Evolutionary conservation across 768 basidiomycete species (phyloP).

Genomic region (Chalciporus pseudorubinellus): DNA sequence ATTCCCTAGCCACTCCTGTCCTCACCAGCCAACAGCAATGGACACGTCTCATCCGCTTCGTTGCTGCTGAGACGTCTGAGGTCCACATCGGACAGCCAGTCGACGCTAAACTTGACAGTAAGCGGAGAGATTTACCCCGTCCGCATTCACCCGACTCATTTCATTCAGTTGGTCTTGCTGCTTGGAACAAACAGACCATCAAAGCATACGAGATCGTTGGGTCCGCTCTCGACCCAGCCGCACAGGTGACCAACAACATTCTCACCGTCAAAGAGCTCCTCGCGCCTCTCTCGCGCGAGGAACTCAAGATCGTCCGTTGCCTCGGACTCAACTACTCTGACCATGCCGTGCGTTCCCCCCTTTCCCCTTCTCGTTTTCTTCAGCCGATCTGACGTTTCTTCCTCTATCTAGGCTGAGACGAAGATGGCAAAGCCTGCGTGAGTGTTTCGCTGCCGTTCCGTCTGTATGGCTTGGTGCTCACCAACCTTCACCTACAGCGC

Average conservation of each 20-base stretch:
- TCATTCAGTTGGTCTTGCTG: slow-evolving; percentile 57
- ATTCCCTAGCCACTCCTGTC: not conserved
- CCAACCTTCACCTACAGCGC: slow-evolving; percentile 38
- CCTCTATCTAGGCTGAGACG: slow-evolving; percentile 54
- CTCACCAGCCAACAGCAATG: slow-evolving; percentile 38
- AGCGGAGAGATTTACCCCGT: slow-evolving; percentile 2
- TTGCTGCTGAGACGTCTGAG: slow-evolving; percentile 68
- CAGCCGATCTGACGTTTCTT: not conserved
- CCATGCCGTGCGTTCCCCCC: slow-evolving; percentile 58
- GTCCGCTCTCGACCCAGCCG: slow-evolving; percentile 61
- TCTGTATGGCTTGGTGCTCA: not conserved
- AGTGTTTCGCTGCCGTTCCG: slow-evolving; percentile 17
- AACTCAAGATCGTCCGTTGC: slow-evolving; percentile 71
- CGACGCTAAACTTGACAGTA: slow-evolving; percentile 64
- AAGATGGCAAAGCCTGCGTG: slow-evolving; percentile 64
- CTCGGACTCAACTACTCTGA: slow-evolving; percentile 83
- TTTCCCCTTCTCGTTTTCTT: not conserved
- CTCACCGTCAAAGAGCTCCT: slow-evolving; percentile 73
- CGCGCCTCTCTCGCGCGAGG: slow-evolving; percentile 61
- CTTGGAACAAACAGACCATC: slow-evolving; percentile 51
- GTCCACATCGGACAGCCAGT: slow-evolving; percentile 80
- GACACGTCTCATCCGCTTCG: slow-evolving; percentile 80
- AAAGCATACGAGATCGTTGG: slow-evolving; percentile 72
- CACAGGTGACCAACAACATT: slow-evolving; percentile 59
- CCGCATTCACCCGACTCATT: not conserved